A percentile compares a stretch with the other conserved stretches of the same genome.
phyloP scores from a whole-genome alignment of 75 land plant genomes.

The Picea sitchensis region DNA sequence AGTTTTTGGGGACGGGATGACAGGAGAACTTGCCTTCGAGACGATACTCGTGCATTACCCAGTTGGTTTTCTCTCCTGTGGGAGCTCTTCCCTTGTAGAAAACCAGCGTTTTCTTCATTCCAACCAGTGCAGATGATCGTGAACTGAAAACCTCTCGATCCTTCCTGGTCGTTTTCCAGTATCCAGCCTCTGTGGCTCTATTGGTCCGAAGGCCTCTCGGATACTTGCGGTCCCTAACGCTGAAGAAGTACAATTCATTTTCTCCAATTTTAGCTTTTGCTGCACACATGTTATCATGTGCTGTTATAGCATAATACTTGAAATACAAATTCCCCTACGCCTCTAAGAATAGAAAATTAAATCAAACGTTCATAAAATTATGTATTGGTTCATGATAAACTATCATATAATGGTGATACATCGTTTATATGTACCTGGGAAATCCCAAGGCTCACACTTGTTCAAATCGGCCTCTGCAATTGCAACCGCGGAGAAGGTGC shows the following conservation, averaged over 20 bases:
- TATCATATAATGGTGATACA: not conserved
- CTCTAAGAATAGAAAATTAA: too few relatives aligned
- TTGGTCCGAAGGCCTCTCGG: constrained; percentile 36
- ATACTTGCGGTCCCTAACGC: constrained; percentile 29
- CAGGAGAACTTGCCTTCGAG: constrained; percentile 14
- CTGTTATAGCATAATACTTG: too few relatives aligned
- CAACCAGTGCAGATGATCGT: constrained; percentile 12
- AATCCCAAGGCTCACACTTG: constrained; percentile 59
- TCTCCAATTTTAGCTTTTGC: constrained; percentile 34
- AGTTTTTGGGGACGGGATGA: not conserved
- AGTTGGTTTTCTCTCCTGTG: constrained; percentile 42
- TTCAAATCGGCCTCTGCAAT: constrained; percentile 51
- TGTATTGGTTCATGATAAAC: not conserved
- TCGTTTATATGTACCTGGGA: constrained; percentile 23
- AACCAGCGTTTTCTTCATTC: constrained; percentile 42
- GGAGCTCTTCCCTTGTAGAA: constrained; percentile 49
- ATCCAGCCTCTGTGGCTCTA: constrained; percentile 37
- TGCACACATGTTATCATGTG: not conserved
- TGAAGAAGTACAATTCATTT: constrained; percentile 42
- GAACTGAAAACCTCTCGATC: constrained; percentile 32
- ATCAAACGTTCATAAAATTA: too few relatives aligned
- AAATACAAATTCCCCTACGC: not conserved
- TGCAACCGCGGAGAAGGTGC: constrained; percentile 26
- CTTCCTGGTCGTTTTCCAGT: constrained; percentile 38
- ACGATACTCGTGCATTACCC: constrained; percentile 47